phyloP scores from a whole-genome alignment of 2,329 filamentous ascomycete species.

The Sphaerostilbella broomeana region DNA sequence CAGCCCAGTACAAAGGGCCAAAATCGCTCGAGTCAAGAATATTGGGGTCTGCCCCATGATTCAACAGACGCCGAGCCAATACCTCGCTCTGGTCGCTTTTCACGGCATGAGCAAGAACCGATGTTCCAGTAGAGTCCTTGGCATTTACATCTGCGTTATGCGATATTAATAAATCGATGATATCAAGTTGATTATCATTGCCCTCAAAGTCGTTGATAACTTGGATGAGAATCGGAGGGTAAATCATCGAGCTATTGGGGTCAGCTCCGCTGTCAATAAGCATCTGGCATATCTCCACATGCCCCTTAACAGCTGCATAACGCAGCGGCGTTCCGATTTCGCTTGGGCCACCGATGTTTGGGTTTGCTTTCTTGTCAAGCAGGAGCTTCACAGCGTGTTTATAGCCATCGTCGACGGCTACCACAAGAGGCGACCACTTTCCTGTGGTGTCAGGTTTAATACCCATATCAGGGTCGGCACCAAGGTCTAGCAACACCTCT shows the following conservation, averaged over 20 bases:
- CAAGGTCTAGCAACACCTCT: conserved; percentile 4
- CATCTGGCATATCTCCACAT: conserved; percentile 8
- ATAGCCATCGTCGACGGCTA: conserved; percentile 11
- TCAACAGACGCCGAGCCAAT: conserved; percentile 5
- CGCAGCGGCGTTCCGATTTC: conserved; percentile 4
- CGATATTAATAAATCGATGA: conserved; percentile 10
- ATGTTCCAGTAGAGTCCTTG: conserved; percentile 4
- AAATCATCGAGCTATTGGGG: conserved; percentile 13
- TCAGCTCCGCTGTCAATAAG: conserved; percentile 17
- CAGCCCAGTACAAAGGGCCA: conserved; percentile 2
- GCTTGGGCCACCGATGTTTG: conserved; percentile 5
- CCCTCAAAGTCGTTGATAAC: conserved; percentile 4
- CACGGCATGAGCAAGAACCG: conserved; percentile 3
- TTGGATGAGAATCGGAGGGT: conserved; percentile 11
- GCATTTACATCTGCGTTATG: conserved; percentile 10
- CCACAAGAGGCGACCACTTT: conserved; percentile 12
- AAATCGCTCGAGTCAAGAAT: background rate
- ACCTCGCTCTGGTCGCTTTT: background rate
- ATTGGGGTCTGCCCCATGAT: conserved; percentile 13
- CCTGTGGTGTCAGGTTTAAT: conserved; percentile 3
- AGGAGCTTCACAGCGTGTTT: conserved; percentile 14
- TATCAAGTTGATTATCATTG: conserved; percentile 7
- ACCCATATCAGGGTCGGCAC: conserved; percentile 13
- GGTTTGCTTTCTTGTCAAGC: conserved; percentile 9
- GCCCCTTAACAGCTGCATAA: conserved; percentile 10